Base-by-base conservation (phyloP, 192 early-diverging fungal species). In the Globomyces pollinis-pini region DNA sequence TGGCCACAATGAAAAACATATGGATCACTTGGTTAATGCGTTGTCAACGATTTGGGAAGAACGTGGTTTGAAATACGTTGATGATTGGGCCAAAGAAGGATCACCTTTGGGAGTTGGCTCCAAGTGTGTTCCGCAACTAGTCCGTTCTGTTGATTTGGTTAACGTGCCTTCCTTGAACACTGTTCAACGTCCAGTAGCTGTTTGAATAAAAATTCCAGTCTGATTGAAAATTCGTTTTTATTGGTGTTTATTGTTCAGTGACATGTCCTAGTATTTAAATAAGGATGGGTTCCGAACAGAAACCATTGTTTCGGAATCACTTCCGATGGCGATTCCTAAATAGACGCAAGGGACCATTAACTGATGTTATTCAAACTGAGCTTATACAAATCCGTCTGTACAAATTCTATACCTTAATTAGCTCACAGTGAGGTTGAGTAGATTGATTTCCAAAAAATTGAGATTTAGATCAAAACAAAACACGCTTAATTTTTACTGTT, bases 21-120 rank as follows among this genome's bases (percentile, higher is more conserved):
- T 90, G 68, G 79, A 87, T 43, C 76, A 85, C 35, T 82, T 99
- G 57, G 87, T 99, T 23, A 69, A 77, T 20, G 85, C 91, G 12
- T 75, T 99, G 29, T 81, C 86, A 56, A 84, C 72, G 32, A 90
- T 96, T 59, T 99, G 93, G 93, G 73, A 80, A 56, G 83, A 87
- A 52, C 84, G 93, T 50, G 86, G 82, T 3, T 83, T 99, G 43
- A 89, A 86, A 76, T 86, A 76, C 62, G 89, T 86, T 39, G 62
- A 65, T 47, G 89, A 98, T 71, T 98, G 95, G 95, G 82, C 67
- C 60, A 69, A 70, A 43, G 79, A 78, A 39, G 93, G 93, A 51
- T 91, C 91, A 15, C 78, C 86, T 61, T 90, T 90, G 54, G 92
- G 93, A 35, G 91, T 96, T 35, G 93, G 92, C 26, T 57, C 57